A percentile compares a stretch with the other conserved stretches of the same genome.
phyloP scores from a whole-genome alignment of 768 basidiomycete genomes.

The Phaeotremella skinneri region DNA sequence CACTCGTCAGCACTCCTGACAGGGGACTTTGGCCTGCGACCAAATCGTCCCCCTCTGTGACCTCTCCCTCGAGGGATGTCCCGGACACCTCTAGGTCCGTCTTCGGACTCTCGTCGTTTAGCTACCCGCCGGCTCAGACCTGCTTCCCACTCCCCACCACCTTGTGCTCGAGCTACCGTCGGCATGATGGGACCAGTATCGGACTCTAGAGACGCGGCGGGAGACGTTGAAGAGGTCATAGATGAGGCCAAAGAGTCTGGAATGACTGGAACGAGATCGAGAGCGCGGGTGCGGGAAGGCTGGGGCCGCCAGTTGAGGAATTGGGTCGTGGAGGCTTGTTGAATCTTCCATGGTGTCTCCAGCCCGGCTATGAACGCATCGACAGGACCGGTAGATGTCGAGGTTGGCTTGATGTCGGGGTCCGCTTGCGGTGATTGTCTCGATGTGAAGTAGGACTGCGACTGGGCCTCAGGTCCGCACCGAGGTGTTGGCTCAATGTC shows the following conservation, averaged over 20 bases:
- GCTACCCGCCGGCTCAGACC: conserved; percentile 36
- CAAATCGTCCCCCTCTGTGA: not conserved
- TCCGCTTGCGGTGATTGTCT: conserved; percentile 1
- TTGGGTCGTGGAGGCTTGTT: conserved; percentile 2
- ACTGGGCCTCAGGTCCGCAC: not conserved
- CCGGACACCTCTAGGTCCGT: not conserved
- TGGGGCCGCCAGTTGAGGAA: conserved; percentile 23
- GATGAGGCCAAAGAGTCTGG: conserved; percentile 14
- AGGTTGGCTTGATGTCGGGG: not conserved
- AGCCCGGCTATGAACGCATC: not conserved
- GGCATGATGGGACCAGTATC: conserved; percentile 24
- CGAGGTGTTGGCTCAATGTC: conserved; percentile 18
- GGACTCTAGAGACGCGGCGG: conserved; percentile 2
- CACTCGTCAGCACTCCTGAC: not conserved
- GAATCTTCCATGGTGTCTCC: not conserved
- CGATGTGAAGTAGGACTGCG: conserved; percentile 3
- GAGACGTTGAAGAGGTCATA: conserved; percentile 15
- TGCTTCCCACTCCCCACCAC: conserved; percentile 48
- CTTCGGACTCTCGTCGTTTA: conserved; percentile 28
- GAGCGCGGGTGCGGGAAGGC: not conserved
- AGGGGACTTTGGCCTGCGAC: not conserved
- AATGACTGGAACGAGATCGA: too few species aligned
- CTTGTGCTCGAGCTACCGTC: conserved; percentile 35
- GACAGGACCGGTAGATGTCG: not conserved
- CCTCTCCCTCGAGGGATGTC: not conserved